Base-by-base conservation (phyloP, 768 basidiomycete species). In the Solioccasus polychromus region DNA sequence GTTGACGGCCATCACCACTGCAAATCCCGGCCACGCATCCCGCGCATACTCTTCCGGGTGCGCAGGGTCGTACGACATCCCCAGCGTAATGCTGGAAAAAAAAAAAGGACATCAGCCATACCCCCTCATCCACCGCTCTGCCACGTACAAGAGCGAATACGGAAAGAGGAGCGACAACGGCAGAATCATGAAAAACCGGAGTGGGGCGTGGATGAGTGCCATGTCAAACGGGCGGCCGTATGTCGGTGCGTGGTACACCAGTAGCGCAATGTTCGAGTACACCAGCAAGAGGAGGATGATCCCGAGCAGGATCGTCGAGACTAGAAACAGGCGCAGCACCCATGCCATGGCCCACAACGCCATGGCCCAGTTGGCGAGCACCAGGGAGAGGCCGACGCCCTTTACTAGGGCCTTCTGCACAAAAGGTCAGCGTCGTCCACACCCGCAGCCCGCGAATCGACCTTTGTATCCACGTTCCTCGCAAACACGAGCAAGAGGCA, bases 131-230 rank as follows among this genome's bases (percentile, higher is more conserved):
- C 7, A 8, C 14, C 31, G n/a, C 12, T 9, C 2, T 14, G 23
- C 4, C 11, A 61, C 70, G 35, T 48, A 76, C 73, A 85, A 82
- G 12, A 83, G 73, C 31, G 74, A 77, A 51, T 81, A 78, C 1
- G 70, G 64, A 49, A 82, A 74, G 50, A 78, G 59, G 35, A 79
- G 44, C 0, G 65, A 61, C 14, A 53, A 26, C 50, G 80, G 68
- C 45, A 88, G 79, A 72, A 86, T 38, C 79, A 80, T 55, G 63
- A 76, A 44, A 48, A 91, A 82, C 3, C 88, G 75, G 42, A 95
- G 71, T 0, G 94, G 94, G 0, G 88, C 87, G 54, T 96, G 93
- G 45, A 96, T 88, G 53, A 94, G 82, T 1, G 83, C 74, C 26
- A 79, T 81, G 62, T 93, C 91, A 31, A 94, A 63, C 0, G 89